Conservation (phyloP, 805 yeast genomes). For the Candida wancherniae region DNA sequence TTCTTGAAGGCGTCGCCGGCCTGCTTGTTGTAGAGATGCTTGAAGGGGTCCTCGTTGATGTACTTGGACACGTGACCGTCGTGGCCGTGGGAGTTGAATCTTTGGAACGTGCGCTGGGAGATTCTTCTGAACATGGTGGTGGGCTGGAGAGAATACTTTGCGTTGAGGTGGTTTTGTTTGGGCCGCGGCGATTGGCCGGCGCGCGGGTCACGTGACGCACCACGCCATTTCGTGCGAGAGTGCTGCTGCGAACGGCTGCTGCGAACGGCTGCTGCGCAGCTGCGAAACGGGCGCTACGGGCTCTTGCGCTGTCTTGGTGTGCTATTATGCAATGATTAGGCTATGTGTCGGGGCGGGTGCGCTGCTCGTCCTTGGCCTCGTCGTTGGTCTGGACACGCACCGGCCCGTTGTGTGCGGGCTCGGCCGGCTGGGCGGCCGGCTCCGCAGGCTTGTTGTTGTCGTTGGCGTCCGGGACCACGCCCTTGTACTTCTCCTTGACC, state of each 20-base stretch:
- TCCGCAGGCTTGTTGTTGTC: too few species aligned
- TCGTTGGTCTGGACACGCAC: not conserved
- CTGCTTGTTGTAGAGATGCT: slow-evolving; percentile 43
- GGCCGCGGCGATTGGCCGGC: slow-evolving; percentile 11
- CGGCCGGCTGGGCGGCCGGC: too few species aligned
- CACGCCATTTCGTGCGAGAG: too few species aligned
- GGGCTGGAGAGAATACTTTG: slow-evolving; percentile 2
- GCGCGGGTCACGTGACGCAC: slow-evolving; percentile 11
- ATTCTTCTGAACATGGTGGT: slow-evolving; percentile 32
- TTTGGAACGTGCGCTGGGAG: slow-evolving; percentile 34
- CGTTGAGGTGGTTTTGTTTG: slow-evolving; percentile 2
- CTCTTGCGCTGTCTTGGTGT: too few species aligned
- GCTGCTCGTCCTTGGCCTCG: slow-evolving; percentile 3
- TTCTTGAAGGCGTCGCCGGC: slow-evolving; percentile 70
- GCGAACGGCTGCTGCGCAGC: too few species aligned
- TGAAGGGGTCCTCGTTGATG: slow-evolving; percentile 37
- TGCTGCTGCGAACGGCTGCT: too few species aligned
- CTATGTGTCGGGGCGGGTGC: slow-evolving; percentile 4
- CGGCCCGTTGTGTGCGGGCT: not conserved
- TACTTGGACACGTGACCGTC: slow-evolving; percentile 39
- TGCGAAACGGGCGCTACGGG: too few species aligned
- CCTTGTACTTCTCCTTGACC: too few species aligned
- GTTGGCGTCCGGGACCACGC: too few species aligned
- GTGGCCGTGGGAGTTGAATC: slow-evolving; percentile 39
- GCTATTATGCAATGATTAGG: not conserved